Conservation (phyloP, 805 yeast genomes). For the Candida ascalaphidarum region DNA sequence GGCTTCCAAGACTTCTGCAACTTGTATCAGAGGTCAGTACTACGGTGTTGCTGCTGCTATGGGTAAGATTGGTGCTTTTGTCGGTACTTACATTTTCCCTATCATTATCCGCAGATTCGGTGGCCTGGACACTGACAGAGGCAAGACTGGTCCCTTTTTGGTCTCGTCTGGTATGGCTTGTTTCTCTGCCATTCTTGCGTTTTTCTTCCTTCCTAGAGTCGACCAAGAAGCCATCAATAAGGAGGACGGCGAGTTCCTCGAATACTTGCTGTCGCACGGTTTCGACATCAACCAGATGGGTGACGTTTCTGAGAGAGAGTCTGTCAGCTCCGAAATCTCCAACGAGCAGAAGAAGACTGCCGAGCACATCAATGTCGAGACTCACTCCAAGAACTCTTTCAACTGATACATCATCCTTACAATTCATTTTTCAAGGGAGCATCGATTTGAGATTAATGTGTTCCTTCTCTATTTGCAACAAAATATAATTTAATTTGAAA, state of each 20-base stretch:
- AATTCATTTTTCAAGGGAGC: no score
- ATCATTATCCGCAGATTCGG: slow-evolving; percentile 46
- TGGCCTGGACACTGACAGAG: slow-evolving; percentile 43
- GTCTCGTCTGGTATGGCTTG: slow-evolving; percentile 72
- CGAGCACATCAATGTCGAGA: slow-evolving; percentile 1
- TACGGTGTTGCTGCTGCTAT: slow-evolving; percentile 74
- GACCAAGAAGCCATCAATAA: slow-evolving; percentile 75
- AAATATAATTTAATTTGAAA: no score
- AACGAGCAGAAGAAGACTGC: slow-evolving; percentile 5
- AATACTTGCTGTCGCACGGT: slow-evolving; percentile 59
- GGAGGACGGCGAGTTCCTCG: slow-evolving; percentile 68
- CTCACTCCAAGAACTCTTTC: no score
- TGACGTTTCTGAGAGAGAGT: slow-evolving; percentile 10
- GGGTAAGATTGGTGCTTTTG: slow-evolving; percentile 82
- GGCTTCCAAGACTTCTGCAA: slow-evolving; percentile 79
- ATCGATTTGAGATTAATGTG: no score
- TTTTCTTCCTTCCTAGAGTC: slow-evolving; percentile 69
- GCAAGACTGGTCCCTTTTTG: slow-evolving; percentile 73
- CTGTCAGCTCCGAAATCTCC: slow-evolving; percentile 5
- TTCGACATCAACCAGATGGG: slow-evolving; percentile 62
- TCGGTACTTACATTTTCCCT: slow-evolving; percentile 86
- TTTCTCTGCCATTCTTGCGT: slow-evolving; percentile 58
- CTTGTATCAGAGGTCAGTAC: slow-evolving; percentile 73
- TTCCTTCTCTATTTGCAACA: no score
- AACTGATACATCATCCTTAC: no score